phyloP scores from a whole-genome alignment of 1,139 yeast species.

The Candida sojae region DNA sequence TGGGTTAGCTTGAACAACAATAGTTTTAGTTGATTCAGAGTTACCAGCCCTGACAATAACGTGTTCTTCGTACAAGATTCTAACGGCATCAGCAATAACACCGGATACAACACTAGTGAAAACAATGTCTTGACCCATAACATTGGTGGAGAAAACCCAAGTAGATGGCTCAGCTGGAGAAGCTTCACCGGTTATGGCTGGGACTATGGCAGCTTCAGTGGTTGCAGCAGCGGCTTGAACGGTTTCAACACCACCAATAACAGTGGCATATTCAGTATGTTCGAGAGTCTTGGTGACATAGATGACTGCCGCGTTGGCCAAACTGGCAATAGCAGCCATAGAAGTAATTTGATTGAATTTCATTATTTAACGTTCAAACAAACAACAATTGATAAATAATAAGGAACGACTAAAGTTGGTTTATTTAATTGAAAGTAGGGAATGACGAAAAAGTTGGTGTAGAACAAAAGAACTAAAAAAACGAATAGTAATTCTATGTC shows the following conservation, averaged over 20 bases:
- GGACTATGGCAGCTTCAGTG: constrained; percentile 4
- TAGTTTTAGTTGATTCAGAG: constrained; percentile 9
- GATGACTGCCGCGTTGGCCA: constrained; percentile 22
- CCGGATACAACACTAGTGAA: constrained; percentile 11
- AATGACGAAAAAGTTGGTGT: constrained; percentile 3
- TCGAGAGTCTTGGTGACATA: constrained; percentile 26
- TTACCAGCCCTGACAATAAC: constrained; percentile 11
- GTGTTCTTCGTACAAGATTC: constrained; percentile 9
- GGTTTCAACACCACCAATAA: constrained; percentile 4
- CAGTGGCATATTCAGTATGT: constrained; percentile 21
- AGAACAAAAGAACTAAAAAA: not conserved
- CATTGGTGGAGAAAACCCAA: constrained; percentile 13
- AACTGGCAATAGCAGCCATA: constrained; percentile 10
- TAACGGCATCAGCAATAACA: constrained; percentile 1
- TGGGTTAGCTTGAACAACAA: constrained; percentile 12
- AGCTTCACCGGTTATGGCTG: constrained; percentile 7
- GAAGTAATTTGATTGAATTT: constrained; percentile 10
- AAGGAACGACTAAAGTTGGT: constrained; percentile 7
- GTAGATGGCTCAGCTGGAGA: constrained; percentile 9
- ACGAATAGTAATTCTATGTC: not conserved
- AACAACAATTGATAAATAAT: constrained; percentile 1
- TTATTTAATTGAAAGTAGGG: not conserved
- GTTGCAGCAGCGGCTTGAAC: not conserved
- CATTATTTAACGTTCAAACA: constrained; percentile 4
- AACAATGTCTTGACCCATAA: constrained; percentile 12